Percentiles rank a stretch among this genome's conserved stretches.
These are phyloP conservation scores for Penicillium crustosum DNA, from an alignment of 2,329 filamentous ascomycete species.

Conservation along the genomic window DNA sequence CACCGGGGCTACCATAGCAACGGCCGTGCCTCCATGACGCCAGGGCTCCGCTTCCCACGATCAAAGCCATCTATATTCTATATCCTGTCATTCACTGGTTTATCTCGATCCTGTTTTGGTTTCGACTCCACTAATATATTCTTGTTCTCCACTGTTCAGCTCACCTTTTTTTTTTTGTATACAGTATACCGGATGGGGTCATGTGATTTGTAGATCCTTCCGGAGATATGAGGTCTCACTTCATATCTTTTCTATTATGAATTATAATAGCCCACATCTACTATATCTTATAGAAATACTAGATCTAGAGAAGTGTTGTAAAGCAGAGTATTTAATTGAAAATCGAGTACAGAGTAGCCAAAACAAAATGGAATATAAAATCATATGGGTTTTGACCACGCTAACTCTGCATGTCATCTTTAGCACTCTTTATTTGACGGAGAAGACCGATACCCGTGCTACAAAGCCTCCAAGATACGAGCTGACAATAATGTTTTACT, in stretches of 20 bases:
- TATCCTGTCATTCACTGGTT: background rate
- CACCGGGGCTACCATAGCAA: slow-evolving; percentile 40
- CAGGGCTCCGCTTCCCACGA: slow-evolving; percentile 19
- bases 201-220: slow-evolving; percentile 6
- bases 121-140: slow-evolving; percentile 15
- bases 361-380: background rate
- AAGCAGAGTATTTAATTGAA: background rate
- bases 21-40: slow-evolving; percentile 25
- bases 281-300: background rate
- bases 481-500: background rate
- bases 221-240: background rate
- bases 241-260: too few species aligned
- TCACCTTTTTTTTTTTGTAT: slow-evolving; percentile 4
- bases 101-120: slow-evolving; percentile 18
- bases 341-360: background rate
- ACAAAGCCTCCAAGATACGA: background rate
- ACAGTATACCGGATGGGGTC: background rate
- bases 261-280: background rate
- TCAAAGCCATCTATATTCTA: slow-evolving; percentile 12
- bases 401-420: background rate
- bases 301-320: background rate
- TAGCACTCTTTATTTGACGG: background rate
- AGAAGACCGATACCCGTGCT: background rate
- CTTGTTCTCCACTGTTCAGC: slow-evolving; percentile 27
- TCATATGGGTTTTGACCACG: background rate